Base-by-base conservation (phyloP, 2,329 filamentous ascomycete species). In the Phialemonium atrogriseum region DNA sequence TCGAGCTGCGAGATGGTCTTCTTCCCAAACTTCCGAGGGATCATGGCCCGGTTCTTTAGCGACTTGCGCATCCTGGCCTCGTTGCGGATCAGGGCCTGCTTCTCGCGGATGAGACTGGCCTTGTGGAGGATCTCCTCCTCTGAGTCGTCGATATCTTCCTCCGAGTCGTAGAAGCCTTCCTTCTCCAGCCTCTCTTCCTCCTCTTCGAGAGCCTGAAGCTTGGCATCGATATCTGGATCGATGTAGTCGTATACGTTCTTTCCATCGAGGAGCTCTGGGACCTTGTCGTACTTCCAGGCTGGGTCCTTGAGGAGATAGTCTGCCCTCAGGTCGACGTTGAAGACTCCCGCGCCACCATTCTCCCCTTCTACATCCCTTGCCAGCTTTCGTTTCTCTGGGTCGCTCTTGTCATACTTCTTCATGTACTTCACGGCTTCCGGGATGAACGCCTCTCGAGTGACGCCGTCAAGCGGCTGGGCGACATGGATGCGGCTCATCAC, bases 241-340 rank as follows among this genome's bases (percentile, higher is more conserved):
- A 98, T 78, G 58, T 85, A 98, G 60, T 98, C 91, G 64, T 89
- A 91, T 36, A 98, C 84, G 58, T 98, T 98, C 72, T 89, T 88
- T 59, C 91, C 91, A 52, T 96, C 80, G 58, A 88, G 83, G 29
- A 95, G 71, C 58, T 95, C 88, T 14, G 87, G 91, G 34, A 96
- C 84, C 62, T 84, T 86, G 65, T 98, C 93, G 55, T 94, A 76
- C 59, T 94, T 94, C 91, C 91, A 96, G 36, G 91, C 86, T 24
- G 82, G 76, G 54, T 95, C 77, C 42, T 83, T 85, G 41, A 96
- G 77, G 11, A 87, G 62, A 58, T 94, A 98, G 52, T 91, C 84
- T 53, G 85, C 77, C 57, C 85, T 83, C 50, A 96, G 72, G 53
- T 98, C 86, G 48, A 95, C 78, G 57, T 86, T 96, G 75, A 83